Evolutionary conservation across 2,329 filamentous ascomycete species (phyloP).

Genomic region (Penicillium sp.): DNA sequence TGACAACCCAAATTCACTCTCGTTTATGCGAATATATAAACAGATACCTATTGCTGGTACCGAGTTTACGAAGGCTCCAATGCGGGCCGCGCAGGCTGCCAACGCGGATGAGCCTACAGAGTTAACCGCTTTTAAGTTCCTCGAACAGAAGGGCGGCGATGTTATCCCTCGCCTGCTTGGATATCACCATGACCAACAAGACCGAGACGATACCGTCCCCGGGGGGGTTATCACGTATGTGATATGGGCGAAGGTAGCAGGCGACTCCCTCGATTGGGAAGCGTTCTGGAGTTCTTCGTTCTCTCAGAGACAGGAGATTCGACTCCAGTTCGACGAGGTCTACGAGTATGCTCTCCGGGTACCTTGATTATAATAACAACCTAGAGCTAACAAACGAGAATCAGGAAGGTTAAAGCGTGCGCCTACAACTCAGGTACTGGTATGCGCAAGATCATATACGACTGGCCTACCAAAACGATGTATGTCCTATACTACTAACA

Average conservation of each 20-base stretch:
- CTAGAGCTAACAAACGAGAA: neutral
- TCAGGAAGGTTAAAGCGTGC: neutral
- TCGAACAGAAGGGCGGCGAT: neutral
- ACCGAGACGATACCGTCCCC: neutral
- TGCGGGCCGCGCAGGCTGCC: neutral
- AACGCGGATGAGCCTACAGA: neutral
- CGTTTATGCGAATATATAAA: neutral
- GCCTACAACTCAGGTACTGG: neutral
- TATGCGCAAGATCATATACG: neutral
- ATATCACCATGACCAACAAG: neutral
- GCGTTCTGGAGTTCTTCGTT: neutral
- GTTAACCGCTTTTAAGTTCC: too few species aligned
- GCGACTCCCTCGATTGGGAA: neutral
- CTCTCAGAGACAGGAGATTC: neutral
- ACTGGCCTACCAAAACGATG: neutral
- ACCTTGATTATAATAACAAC: neutral
- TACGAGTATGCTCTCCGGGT: neutral
- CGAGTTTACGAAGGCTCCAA: neutral
- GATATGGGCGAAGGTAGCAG: neutral
- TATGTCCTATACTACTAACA: neutral
- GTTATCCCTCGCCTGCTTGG: neutral
- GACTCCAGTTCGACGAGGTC: neutral
- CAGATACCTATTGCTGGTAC: neutral
- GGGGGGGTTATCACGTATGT: neutral
- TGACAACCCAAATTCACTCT: neutral